Conservation (phyloP, 2,329 filamentous ascomycete genomes). For the Fusarium multiceps region DNA sequence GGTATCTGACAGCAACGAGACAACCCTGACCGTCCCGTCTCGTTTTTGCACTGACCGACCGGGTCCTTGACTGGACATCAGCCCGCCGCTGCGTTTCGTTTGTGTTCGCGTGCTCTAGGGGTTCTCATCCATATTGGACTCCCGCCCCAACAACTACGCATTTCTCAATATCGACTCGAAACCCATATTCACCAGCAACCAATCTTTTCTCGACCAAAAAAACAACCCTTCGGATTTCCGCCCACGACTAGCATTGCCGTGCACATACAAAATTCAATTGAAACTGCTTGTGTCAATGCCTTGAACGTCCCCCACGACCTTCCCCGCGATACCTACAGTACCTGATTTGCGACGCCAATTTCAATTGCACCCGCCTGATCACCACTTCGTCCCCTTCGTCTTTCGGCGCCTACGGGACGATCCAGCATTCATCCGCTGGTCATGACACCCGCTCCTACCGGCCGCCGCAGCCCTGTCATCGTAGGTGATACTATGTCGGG, state of each 20-base stretch:
- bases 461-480: conserved; percentile 54
- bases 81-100: conserved; percentile 26
- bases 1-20: conserved; percentile 28
- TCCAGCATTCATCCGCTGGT: conserved; percentile 45
- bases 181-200: conserved; percentile 29
- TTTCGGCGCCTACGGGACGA: conserved; percentile 32
- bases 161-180: conserved; percentile 37
- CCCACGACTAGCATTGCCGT: not conserved
- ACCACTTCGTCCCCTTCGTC: conserved; percentile 11
- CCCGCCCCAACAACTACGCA: conserved; percentile 42
- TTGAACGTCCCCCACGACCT: conserved; percentile 23
- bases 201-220: conserved; percentile 15
- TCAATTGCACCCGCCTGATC: conserved; percentile 33
- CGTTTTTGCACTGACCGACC: conserved; percentile 44
- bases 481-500: conserved; percentile 52
- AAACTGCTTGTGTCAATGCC: conserved; percentile 33
- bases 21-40: conserved; percentile 41
- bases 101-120: conserved; percentile 45
- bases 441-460: conserved; percentile 52
- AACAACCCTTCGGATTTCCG: not conserved
- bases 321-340: conserved; percentile 39
- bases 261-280: conserved; percentile 4
- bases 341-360: conserved; percentile 41
- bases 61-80: conserved; percentile 35
- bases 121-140: conserved; percentile 41